These are phyloP conservation scores for Leccinum incarnatum DNA, from an alignment of 768 basidiomycete species.

Conservation along the genomic window DNA sequence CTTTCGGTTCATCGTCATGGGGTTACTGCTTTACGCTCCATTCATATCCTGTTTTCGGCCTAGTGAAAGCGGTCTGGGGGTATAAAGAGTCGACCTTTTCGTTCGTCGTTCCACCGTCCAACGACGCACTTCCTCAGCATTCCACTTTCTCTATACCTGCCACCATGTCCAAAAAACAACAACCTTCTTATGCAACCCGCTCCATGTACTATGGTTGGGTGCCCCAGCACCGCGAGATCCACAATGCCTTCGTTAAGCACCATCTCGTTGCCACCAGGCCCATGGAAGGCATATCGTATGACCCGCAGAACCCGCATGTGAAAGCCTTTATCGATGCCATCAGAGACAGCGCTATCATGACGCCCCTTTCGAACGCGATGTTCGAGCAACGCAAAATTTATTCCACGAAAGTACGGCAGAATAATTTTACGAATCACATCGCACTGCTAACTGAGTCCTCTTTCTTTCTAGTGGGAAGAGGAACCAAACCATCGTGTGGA, in stretches of 20 bases:
- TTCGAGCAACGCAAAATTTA: not conserved
- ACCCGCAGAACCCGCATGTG: no score
- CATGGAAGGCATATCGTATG: no score
- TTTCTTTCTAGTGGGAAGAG: not conserved
- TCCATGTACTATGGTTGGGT: conserved; percentile 3
- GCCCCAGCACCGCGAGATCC: not conserved
- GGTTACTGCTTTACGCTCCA: not conserved
- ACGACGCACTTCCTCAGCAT: not conserved
- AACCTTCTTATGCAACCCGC: not conserved
- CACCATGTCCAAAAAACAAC: not conserved
- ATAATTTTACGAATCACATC: no score
- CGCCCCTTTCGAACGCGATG: not conserved
- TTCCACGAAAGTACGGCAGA: not conserved
- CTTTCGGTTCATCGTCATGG: not conserved
- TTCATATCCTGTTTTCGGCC: not conserved
- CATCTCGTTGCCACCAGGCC: no score
- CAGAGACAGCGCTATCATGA: no score
- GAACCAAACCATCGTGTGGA: not conserved
- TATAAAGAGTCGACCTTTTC: not conserved
- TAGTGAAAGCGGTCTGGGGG: not conserved
- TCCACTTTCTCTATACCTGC: not conserved
- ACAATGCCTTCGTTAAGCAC: not conserved
- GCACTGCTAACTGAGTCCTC: not conserved
- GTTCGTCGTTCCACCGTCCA: not conserved
- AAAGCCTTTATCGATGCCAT: no score